A percentile compares a stretch with the other conserved stretches of the same genome.
phyloP scores from a whole-genome alignment of 257 asterid species.

The Solanum peruvianum region DNA sequence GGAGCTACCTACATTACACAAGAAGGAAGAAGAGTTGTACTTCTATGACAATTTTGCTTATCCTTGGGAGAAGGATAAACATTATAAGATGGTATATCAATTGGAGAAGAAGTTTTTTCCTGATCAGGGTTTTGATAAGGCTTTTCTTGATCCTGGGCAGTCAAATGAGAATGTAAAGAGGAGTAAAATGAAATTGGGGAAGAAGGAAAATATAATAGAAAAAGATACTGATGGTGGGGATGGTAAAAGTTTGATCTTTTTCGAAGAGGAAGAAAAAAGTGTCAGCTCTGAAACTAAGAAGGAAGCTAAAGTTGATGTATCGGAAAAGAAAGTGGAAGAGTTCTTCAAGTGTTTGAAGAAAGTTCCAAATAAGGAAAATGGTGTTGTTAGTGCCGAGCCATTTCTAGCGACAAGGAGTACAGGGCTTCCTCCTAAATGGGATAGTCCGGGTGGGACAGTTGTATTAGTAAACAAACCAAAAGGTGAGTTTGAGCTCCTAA shows the following conservation, averaged over 20 bases:
- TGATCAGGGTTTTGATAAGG: slow-evolving; percentile 89
- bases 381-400: slow-evolving; percentile 33
- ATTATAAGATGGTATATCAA: slow-evolving; percentile 90
- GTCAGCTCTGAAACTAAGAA: slow-evolving; percentile 14
- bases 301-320: slow-evolving; percentile 30
- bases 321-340: slow-evolving; percentile 90
- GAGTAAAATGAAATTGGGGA: slow-evolving; percentile 14
- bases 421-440: slow-evolving; percentile 96
- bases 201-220: background rate
- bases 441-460: slow-evolving; percentile 76
- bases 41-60: slow-evolving; percentile 78
- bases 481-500: slow-evolving; percentile 29
- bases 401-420: slow-evolving; percentile 62
- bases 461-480: slow-evolving; percentile 87
- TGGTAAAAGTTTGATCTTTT: slow-evolving; percentile 52
- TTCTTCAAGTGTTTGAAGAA: slow-evolving; percentile 95
- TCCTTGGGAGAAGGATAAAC: slow-evolving; percentile 98
- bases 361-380: slow-evolving; percentile 44
- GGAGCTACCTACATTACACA: slow-evolving; percentile 63
- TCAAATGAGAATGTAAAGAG: slow-evolving; percentile 13
- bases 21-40: slow-evolving; percentile 80
- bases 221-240: slow-evolving; percentile 5
- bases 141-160: slow-evolving; percentile 74
- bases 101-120: slow-evolving; percentile 94
- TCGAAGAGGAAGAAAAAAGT: slow-evolving; percentile 25